Base-by-base conservation (phyloP, 2,329 filamentous ascomycete genomes). In the Raffaelea ambrosiae region DNA sequence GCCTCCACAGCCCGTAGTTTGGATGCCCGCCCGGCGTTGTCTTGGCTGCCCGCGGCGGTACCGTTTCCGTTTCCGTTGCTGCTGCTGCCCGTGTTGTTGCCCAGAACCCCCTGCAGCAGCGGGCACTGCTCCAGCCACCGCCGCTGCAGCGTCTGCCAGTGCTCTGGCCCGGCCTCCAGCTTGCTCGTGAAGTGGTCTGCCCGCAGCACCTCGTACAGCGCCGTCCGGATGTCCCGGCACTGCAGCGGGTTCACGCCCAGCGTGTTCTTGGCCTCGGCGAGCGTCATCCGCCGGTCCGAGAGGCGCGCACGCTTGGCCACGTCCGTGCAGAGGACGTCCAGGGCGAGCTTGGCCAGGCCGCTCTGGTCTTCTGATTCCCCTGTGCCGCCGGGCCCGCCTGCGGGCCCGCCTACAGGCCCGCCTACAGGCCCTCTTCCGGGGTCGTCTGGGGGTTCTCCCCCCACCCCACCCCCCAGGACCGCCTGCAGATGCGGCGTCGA, bases 321-420 rank as follows among this genome's bases (percentile, higher is more conserved):
- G 64, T 91, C 86, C 23, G 79, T 84, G 59, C 85, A 89, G 21
- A 94, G 82, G 41, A 88, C 77, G 60, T 94, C 87, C 5, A 94
- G 68, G 0, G 86, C 85, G 41, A 88, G 70, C 11, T 11, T 18
- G 39, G 16, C 35, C 5, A n/a, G 14, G 35, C 7, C 8, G 35
- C 35, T 14, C 8, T 38, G 7, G 8, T 8, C 26, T 29, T 29
- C 26, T 29, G 7, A 13, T 29, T 29, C 13, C 26, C 13, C 26
- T 29, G n/a, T n/a, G 29, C 29, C 35, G 74, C 74, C 59, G 29
- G 29, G 29, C 29, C 16, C 9, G 9, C 29, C 29, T 33, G 29
- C 29, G 9, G 8, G 29, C 29, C 29, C 29, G n/a, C n/a, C n/a
- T n/a, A n/a, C n/a, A n/a, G n/a, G n/a, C n/a, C n/a, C n/a, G n/a